Evolutionary conservation across 345 rosid species (phyloP), one percentile per base, ranked within the genome.

Genomic region (Orychophragmus violaceus): DNA sequence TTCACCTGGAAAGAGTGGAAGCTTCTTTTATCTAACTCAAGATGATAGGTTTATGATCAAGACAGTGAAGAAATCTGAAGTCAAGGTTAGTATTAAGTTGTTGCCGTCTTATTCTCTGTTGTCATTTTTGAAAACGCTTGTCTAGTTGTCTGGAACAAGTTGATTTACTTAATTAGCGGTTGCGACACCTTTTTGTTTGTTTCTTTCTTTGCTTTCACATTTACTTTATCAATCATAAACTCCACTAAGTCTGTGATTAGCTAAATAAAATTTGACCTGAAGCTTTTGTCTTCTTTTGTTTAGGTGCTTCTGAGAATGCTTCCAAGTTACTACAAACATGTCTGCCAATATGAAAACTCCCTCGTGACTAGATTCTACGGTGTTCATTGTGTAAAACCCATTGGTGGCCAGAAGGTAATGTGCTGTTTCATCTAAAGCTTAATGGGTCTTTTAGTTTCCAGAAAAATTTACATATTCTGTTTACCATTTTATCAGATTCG

Each of bases 1-100:
- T 76, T 94, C 99, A 24, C 99, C 99, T 0, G 99, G 99, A 62
- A 94, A 94, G 75, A 94, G 99, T 78, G 99, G 99, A 65, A 90
- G 99, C 76, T 83, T 90, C 82, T 94, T 94, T 81, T 94, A 94
- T 65, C 88, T 94, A 42, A 94, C 99, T 7, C 99, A 94, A 78
- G 99, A 94, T 68, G 99, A 90, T 69, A 88, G 96, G 76, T 90
- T 87, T 70, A 88, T 94, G 95, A 90, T 94, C 69, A 94, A 94
- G 79, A 94, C 99, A 11, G 92, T 90, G 56, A 94, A 87, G 85
- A 94, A 88, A 81, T 87, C 99, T 1, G 99, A 94, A 84, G 97
- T 90, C 84, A 94, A 94, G 97, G 99, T 90, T 75, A 70, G 95
- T 77, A 23, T 16, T 59, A 69, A 36, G 71, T 50, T 37, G 62